These are phyloP conservation scores for Erigeron philadelphicus DNA, from an alignment of 140 eudicot genomes.

Conservation along the genomic window DNA sequence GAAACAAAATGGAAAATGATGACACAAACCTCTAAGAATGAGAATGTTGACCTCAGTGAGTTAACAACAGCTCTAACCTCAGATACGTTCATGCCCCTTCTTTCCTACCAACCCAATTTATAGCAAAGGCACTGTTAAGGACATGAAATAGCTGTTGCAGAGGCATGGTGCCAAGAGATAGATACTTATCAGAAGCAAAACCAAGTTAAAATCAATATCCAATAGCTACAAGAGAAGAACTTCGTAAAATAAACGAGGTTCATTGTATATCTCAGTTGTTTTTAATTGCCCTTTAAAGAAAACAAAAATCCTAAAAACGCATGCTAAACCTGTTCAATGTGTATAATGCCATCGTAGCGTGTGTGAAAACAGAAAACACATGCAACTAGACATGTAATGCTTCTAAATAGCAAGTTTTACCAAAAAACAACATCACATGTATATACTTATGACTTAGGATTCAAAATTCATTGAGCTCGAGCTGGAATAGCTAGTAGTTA, in stretches of 20 bases:
- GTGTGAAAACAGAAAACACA: too few species aligned
- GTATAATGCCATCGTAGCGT: too few species aligned
- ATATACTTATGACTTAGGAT: too few species aligned
- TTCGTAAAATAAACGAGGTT: neutral
- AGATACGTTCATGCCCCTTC: conserved; percentile 58
- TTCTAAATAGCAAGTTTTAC: too few species aligned
- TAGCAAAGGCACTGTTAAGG: conserved; percentile 12
- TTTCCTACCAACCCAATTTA: conserved; percentile 52
- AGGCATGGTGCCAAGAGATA: conserved; percentile 12
- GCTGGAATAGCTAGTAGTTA: too few species aligned
- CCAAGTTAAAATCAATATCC: neutral
- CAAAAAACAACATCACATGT: too few species aligned
- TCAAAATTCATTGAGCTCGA: too few species aligned
- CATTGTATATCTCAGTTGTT: neutral
- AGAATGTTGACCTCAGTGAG: conserved; percentile 67
- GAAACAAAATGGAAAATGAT: neutral
- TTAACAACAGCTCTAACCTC: conserved; percentile 75
- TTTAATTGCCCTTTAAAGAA: neutral
- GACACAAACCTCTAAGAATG: conserved; percentile 66
- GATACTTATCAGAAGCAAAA: conserved; percentile 11
- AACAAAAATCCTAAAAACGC: too few species aligned
- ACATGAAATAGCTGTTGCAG: conserved; percentile 4
- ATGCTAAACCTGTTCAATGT: too few species aligned
- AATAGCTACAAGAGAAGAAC: neutral
- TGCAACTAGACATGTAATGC: too few species aligned